Evolutionary conservation across 2,329 filamentous ascomycete species (phyloP).

Genomic region (Lachnellula suecica): DNA sequence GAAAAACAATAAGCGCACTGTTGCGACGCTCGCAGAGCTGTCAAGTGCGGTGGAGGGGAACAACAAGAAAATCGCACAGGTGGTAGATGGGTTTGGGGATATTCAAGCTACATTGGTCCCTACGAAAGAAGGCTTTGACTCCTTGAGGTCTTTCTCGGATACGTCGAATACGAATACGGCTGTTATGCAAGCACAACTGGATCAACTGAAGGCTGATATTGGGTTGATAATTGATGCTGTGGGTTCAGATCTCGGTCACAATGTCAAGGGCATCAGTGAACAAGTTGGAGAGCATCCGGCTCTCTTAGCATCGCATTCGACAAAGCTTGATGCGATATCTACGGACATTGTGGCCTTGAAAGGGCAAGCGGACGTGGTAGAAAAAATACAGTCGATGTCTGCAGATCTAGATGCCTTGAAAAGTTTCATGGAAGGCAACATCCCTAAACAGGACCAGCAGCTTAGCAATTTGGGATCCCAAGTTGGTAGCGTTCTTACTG

Average conservation of each 20-base stretch:
- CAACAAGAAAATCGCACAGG: conserved; percentile 23
- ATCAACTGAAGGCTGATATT: conserved; percentile 31
- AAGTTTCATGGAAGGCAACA: conserved; percentile 17
- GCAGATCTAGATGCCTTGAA: conserved; percentile 21
- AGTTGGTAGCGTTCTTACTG: conserved; percentile 18
- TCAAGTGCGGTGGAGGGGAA: conserved; percentile 24
- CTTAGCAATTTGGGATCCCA: conserved; percentile 19
- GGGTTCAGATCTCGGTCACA: conserved; percentile 23
- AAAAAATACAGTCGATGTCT: conserved; percentile 23
- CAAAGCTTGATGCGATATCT: conserved; percentile 26
- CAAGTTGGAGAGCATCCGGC: conserved; percentile 15
- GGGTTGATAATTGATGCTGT: conserved; percentile 24
- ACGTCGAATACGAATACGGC: conserved; percentile 24
- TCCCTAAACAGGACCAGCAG: conserved; percentile 12
- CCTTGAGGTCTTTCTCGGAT: conserved; percentile 21
- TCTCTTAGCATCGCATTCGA: conserved; percentile 20
- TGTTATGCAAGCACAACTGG: conserved; percentile 30
- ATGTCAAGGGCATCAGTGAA: conserved; percentile 24
- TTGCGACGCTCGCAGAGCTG: conserved; percentile 24
- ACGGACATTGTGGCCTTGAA: conserved; percentile 24
- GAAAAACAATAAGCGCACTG: conserved; percentile 21
- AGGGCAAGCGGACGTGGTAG: conserved; percentile 14
- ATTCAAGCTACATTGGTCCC: conserved; percentile 19
- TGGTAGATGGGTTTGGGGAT: conserved; percentile 17
- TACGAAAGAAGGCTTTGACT: conserved; percentile 21